Conservation (phyloP, 805 yeast genomes). For the Saturnispora zaruensis region DNA sequence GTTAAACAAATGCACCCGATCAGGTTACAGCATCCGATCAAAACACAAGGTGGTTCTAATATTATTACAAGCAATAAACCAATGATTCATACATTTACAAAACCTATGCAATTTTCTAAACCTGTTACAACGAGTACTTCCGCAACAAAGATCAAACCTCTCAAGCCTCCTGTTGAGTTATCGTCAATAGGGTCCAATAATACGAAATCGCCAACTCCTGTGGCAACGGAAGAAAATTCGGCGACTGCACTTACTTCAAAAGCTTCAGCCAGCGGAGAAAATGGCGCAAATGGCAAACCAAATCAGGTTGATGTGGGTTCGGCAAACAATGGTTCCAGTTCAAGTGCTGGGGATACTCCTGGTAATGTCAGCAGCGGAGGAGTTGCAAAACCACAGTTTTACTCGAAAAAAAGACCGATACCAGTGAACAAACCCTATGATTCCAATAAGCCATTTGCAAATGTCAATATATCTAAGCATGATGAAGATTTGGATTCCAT, state of each 20-base stretch:
- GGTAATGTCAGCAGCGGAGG: neutral
- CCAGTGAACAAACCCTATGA: neutral
- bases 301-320: neutral
- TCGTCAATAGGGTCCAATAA: neutral
- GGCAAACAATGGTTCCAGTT: too few species aligned
- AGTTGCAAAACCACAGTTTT: constrained; percentile 6
- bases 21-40: constrained; percentile 5
- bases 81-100: constrained; percentile 13
- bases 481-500: neutral
- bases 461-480: neutral
- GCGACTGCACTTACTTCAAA: neutral
- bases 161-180: constrained; percentile 7
- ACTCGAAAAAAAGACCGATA: constrained; percentile 6
- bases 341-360: neutral
- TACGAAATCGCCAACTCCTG: neutral
- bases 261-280: neutral
- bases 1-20: constrained; percentile 3
- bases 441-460: constrained; percentile 1
- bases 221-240: neutral
- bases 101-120: constrained; percentile 10
- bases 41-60: constrained; percentile 1
- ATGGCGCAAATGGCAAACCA: neutral
- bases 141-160: constrained; percentile 6
- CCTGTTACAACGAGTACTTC: constrained; percentile 2
- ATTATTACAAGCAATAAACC: constrained; percentile 12